Evolutionary conservation across 1,284 basidiomycete genomes (phyloP).

Genomic region (Hemileia vastatrix): DNA sequence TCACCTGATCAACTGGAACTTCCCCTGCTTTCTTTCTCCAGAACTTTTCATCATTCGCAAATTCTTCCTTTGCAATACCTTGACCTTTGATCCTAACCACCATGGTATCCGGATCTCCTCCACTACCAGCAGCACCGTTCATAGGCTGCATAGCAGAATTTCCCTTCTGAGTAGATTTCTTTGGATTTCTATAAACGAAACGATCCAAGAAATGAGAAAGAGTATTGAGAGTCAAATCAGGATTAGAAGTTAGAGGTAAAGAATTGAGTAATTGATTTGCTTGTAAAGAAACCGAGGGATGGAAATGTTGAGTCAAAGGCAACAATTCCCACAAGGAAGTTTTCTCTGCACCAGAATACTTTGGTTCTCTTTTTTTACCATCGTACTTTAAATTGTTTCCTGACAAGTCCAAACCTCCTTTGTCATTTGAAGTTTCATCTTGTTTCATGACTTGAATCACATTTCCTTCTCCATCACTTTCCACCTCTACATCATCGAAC

Average conservation of each 20-base stretch:
- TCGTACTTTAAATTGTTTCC: constrained; percentile 53
- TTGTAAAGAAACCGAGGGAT: constrained; percentile 80
- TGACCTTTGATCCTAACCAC: too few relatives aligned
- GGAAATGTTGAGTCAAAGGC: constrained; percentile 74
- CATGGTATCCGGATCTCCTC: constrained; percentile 47
- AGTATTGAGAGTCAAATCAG: constrained; percentile 76
- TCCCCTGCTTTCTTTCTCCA: constrained; percentile 80
- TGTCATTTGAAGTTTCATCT: constrained; percentile 28
- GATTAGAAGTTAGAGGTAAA: constrained; percentile 56
- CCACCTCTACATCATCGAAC: background rate
- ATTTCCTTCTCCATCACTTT: background rate
- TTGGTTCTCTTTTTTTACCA: constrained; percentile 79
- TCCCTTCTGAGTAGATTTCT: constrained; percentile 65
- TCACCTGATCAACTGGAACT: constrained; percentile 47
- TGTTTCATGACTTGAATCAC: constrained; percentile 16
- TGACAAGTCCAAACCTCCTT: constrained; percentile 17
- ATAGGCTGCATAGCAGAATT: constrained; percentile 87
- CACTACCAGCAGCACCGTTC: constrained; percentile 52
- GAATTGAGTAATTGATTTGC: constrained; percentile 67
- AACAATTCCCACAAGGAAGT: constrained; percentile 81
- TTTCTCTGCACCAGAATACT: constrained; percentile 69
- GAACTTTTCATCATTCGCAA: constrained; percentile 56
- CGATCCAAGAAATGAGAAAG: constrained; percentile 82
- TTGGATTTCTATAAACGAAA: constrained; percentile 91
- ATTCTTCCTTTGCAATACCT: constrained; percentile 61